phyloP scores from a whole-genome alignment of 352 stramenopile genomes.

The Phytophthora chlamydospora region DNA sequence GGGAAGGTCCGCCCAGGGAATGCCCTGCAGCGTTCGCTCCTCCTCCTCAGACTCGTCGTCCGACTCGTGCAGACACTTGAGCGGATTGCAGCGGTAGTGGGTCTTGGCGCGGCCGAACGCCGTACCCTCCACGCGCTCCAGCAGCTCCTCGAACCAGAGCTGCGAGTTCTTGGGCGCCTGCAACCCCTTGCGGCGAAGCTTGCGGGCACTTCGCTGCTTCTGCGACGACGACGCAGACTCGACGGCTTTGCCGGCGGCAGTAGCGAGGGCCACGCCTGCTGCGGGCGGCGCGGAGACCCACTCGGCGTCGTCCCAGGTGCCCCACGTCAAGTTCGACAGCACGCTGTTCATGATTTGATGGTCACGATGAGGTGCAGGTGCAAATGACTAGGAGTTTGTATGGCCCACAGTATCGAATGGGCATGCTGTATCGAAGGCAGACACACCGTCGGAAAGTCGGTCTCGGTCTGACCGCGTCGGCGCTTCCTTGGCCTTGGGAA shows the following conservation, averaged over 20 bases:
- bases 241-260: neutral
- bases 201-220: constrained; percentile 49
- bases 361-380: neutral
- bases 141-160: constrained; percentile 79
- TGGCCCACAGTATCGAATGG: neutral
- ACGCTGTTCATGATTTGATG: constrained; percentile 68
- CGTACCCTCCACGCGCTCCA: constrained; percentile 56
- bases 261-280: neutral
- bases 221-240: neutral
- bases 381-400: neutral
- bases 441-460: neutral
- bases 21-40: constrained; percentile 21
- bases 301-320: constrained; percentile 66
- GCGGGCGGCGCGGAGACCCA: constrained; percentile 9
- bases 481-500: no score
- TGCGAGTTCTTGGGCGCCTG: constrained; percentile 52
- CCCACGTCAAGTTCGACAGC: constrained; percentile 71
- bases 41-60: neutral
- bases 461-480: neutral
- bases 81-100: constrained; percentile 68
- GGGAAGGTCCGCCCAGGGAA: constrained; percentile 68
- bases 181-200: constrained; percentile 56
- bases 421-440: constrained; percentile 2
- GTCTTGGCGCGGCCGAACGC: constrained; percentile 38
- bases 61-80: constrained; percentile 46